Conservation (phyloP, 2,329 filamentous ascomycete genomes). For the Aspergillus candidus region DNA sequence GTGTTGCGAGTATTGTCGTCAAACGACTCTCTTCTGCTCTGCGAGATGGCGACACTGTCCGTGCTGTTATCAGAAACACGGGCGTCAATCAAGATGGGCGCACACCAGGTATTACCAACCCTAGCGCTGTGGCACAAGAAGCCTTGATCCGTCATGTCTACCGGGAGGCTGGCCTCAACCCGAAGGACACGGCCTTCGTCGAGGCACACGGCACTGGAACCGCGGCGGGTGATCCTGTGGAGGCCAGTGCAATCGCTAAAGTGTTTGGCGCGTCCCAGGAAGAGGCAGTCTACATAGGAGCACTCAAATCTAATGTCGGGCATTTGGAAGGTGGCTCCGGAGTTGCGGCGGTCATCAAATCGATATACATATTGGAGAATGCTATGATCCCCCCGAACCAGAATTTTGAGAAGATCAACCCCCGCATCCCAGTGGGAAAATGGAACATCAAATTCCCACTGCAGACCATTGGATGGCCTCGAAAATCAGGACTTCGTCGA, state of each 20-base stretch:
- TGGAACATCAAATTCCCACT: slow-evolving; percentile 15
- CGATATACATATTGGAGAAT: slow-evolving; percentile 12
- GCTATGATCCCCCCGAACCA: slow-evolving; percentile 12
- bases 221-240: slow-evolving; percentile 5
- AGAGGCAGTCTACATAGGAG: slow-evolving; percentile 10
- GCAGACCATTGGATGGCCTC: slow-evolving; percentile 14
- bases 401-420: slow-evolving; percentile 20
- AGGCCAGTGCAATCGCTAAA: slow-evolving; percentile 2
- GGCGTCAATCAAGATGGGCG: slow-evolving; percentile 26
- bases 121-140: slow-evolving; percentile 32
- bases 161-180: slow-evolving; percentile 11
- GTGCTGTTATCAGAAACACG: slow-evolving; percentile 28
- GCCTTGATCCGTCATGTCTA: slow-evolving; percentile 34
- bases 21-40: slow-evolving; percentile 27
- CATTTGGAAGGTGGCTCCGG: slow-evolving; percentile 15
- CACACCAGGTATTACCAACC: slow-evolving; percentile 38
- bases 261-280: not conserved
- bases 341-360: slow-evolving; percentile 12
- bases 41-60: slow-evolving; percentile 29
- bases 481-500: slow-evolving; percentile 8
- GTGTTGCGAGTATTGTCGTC: slow-evolving; percentile 27
- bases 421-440: slow-evolving; percentile 12
- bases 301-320: slow-evolving; percentile 19
- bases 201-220: slow-evolving; percentile 39
- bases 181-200: slow-evolving; percentile 25